phyloP scores from a whole-genome alignment of 257 asterid species.

The Lantana camara region DNA sequence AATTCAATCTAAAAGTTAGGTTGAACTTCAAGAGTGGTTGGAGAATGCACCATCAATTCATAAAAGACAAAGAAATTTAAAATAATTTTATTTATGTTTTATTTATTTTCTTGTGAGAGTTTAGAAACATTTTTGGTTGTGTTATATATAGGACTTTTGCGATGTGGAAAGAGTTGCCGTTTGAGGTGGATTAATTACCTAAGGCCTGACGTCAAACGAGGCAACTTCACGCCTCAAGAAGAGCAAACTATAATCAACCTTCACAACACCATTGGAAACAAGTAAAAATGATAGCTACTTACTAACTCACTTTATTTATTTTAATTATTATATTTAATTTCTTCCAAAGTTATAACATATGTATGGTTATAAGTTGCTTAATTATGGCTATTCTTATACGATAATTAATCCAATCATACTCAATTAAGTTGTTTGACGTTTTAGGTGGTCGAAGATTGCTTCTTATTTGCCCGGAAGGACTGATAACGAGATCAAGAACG shows the following conservation, averaged over 20 bases:
- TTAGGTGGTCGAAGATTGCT: slow-evolving; percentile 87
- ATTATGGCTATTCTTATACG: too few species aligned
- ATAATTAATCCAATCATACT: background rate
- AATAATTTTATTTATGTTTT: background rate
- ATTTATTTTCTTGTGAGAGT: background rate
- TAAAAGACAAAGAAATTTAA: background rate
- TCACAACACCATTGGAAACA: slow-evolving; percentile 57
- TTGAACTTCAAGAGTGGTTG: slow-evolving; percentile 3
- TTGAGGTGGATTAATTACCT: slow-evolving; percentile 84
- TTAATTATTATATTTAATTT: too few species aligned
- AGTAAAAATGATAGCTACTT: slow-evolving; percentile 30
- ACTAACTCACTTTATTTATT: background rate
- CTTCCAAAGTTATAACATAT: too few species aligned
- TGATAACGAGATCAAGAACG: slow-evolving; percentile 81
- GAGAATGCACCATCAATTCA: background rate
- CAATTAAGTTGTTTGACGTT: background rate
- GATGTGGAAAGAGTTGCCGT: slow-evolving; percentile 80
- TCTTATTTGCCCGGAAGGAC: slow-evolving; percentile 78
- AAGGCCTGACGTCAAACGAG: slow-evolving; percentile 68
- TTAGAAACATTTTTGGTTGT: background rate
- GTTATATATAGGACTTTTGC: slow-evolving; percentile 48
- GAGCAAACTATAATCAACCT: slow-evolving; percentile 58
- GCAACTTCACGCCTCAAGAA: slow-evolving; percentile 60
- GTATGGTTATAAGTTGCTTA: too few species aligned
- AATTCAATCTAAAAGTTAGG: background rate